Evolutionary conservation across 2,329 filamentous ascomycete genomes (phyloP).

Genomic region (Acrocalymma vagum): DNA sequence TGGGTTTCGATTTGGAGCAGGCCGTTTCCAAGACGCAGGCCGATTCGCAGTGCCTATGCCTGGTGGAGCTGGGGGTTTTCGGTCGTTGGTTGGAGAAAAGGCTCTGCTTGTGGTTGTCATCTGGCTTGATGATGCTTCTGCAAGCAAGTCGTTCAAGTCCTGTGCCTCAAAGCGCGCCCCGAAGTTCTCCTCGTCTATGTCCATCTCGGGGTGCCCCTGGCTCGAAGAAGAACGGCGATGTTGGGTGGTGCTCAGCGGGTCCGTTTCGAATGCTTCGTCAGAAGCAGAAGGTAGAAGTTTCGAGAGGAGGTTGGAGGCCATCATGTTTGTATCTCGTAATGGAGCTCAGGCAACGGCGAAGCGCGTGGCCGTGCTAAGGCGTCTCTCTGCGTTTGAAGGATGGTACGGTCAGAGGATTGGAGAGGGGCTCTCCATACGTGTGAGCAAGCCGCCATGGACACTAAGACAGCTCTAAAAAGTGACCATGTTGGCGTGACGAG

Average conservation of each 20-base stretch:
- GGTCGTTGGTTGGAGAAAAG: constrained; percentile 43
- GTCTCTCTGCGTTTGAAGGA: constrained; percentile 11
- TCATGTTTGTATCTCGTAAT: constrained; percentile 43
- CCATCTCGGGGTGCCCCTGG: constrained; percentile 57
- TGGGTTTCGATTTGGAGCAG: constrained; percentile 23
- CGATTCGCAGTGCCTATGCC: constrained; percentile 39
- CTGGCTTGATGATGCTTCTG: constrained; percentile 59
- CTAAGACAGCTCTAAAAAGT: constrained; percentile 20
- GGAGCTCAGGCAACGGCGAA: constrained; percentile 35
- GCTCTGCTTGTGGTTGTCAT: constrained; percentile 53
- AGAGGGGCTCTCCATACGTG: constrained; percentile 23
- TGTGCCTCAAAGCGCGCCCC: constrained; percentile 62
- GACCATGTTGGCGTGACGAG: constrained; percentile 28
- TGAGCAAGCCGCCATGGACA: constrained; percentile 31
- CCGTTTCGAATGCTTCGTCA: constrained; percentile 58
- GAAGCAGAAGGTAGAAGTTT: constrained; percentile 59
- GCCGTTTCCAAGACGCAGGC: constrained; percentile 48
- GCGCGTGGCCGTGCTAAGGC: constrained; percentile 31
- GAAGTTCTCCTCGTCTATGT: constrained; percentile 59
- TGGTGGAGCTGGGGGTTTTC: constrained; percentile 29
- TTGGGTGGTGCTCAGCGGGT: constrained; percentile 24
- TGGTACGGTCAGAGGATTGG: constrained; percentile 23
- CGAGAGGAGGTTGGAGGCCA: constrained; percentile 64
- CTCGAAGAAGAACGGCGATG: constrained; percentile 35
- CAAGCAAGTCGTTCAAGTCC: constrained; percentile 65